A percentile compares a stretch with the other conserved stretches of the same genome.
phyloP scores from a whole-genome alignment of 495 filamentous ascomycete genomes.

The Thozetella sp. region DNA sequence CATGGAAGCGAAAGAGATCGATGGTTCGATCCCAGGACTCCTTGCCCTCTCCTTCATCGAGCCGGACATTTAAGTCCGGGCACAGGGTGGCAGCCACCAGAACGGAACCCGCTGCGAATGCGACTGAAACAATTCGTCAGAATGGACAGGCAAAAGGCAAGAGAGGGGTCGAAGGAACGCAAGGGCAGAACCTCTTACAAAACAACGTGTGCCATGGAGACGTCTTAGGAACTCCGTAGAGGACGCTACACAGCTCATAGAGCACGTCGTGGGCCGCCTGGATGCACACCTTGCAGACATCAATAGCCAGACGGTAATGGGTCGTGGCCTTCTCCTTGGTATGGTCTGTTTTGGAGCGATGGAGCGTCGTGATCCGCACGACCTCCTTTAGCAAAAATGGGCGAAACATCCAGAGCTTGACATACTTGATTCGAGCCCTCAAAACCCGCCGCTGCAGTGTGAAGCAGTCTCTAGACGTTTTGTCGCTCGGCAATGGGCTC shows the following conservation, averaged over 20 bases:
- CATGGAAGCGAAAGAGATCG: slow-evolving; percentile 12
- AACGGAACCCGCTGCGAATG: slow-evolving; percentile 11
- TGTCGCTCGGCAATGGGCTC: neutral
- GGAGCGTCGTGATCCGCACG: neutral
- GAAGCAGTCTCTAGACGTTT: slow-evolving; percentile 5
- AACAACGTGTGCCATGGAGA: slow-evolving; percentile 15
- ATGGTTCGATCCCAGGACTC: slow-evolving; percentile 17
- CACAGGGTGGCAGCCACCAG: slow-evolving; percentile 15
- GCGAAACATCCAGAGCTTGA: neutral
- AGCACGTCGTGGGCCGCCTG: slow-evolving; percentile 17
- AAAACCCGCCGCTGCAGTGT: neutral
- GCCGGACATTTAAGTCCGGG: slow-evolving; percentile 9
- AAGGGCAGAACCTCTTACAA: slow-evolving; percentile 9
- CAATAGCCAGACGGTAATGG: slow-evolving; percentile 15
- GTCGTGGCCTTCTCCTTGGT: neutral
- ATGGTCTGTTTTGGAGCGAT: neutral
- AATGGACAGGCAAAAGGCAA: neutral
- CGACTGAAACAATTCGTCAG: slow-evolving; percentile 6
- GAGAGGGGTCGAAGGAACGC: neutral
- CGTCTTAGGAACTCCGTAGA: slow-evolving; percentile 3
- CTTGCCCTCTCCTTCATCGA: slow-evolving; percentile 10
- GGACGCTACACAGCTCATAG: slow-evolving; percentile 12
- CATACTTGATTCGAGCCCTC: neutral
- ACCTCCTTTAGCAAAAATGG: neutral
- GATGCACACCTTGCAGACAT: slow-evolving; percentile 14